phyloP scores from a whole-genome alignment of 1,139 yeast genomes.

The Magnusiomyces tetraspermus region DNA sequence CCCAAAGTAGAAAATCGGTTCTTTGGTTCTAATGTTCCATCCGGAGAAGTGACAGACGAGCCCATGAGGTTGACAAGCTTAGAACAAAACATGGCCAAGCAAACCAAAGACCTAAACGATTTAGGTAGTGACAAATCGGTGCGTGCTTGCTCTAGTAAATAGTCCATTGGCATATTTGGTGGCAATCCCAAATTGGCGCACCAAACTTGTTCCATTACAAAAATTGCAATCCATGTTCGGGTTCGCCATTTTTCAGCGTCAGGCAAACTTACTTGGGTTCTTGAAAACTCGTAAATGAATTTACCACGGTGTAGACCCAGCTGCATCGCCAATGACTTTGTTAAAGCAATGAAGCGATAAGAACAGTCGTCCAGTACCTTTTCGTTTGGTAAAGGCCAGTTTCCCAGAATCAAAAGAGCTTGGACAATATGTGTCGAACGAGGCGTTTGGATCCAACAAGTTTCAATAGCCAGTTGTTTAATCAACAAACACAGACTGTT shows the following conservation, averaged over 20 bases:
- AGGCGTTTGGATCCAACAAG: conserved; percentile 91
- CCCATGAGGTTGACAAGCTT: conserved; percentile 83
- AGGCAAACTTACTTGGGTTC: conserved; percentile 81
- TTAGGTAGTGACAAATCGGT: conserved; percentile 57
- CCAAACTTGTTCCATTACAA: conserved; percentile 86
- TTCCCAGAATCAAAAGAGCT: conserved; percentile 68
- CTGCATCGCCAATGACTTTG: conserved; percentile 76
- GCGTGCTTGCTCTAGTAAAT: conserved; percentile 68
- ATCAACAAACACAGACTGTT: conserved; percentile 66
- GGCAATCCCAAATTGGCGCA: conserved; percentile 82
- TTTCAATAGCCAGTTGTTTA: conserved; percentile 80
- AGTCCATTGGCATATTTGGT: conserved; percentile 78
- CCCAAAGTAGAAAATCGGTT: conserved; percentile 73
- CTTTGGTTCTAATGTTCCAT: conserved; percentile 79
- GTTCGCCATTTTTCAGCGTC: conserved; percentile 95
- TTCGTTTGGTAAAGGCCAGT: conserved; percentile 92
- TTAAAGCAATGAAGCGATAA: conserved; percentile 77
- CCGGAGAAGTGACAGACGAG: conserved; percentile 76
- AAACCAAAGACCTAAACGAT: conserved; percentile 61
- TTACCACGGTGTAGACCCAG: conserved; percentile 91
- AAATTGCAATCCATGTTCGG: conserved; percentile 82
- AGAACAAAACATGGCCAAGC: conserved; percentile 73
- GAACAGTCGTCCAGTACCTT: conserved; percentile 89
- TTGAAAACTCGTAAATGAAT: conserved; percentile 79
- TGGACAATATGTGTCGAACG: conserved; percentile 90